Evolutionary conservation across 805 yeast species (phyloP).

Genomic region (Cyberlindnera euphorbiae): DNA sequence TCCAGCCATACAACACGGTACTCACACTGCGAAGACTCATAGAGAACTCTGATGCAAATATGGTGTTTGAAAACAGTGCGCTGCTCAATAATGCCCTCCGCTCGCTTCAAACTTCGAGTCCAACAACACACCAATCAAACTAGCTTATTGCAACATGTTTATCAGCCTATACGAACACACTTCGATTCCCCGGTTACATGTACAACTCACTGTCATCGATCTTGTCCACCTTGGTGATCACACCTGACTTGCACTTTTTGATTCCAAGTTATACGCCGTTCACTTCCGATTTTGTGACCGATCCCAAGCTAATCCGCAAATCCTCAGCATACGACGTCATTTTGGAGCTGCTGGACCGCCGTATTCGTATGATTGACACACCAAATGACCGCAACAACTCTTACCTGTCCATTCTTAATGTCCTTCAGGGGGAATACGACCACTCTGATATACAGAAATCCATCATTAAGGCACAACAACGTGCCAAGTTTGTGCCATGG

Average conservation of each 20-base stretch:
- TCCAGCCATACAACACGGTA: slow-evolving; percentile 91
- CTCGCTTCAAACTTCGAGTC: slow-evolving; percentile 49
- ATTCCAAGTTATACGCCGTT: slow-evolving; percentile 76
- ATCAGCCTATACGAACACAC: slow-evolving; percentile 79
- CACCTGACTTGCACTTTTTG: slow-evolving; percentile 76
- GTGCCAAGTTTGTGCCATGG: slow-evolving; percentile 82
- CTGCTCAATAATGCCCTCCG: slow-evolving; percentile 65
- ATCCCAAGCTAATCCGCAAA: slow-evolving; percentile 56
- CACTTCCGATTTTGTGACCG: slow-evolving; percentile 59
- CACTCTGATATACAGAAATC: slow-evolving; percentile 72
- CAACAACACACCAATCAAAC: slow-evolving; percentile 76
- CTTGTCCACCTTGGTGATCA: slow-evolving; percentile 76
- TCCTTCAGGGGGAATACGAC: slow-evolving; percentile 57
- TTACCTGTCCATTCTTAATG: slow-evolving; percentile 68
- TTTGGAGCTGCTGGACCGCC: slow-evolving; percentile 74
- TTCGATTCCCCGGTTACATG: slow-evolving; percentile 89
- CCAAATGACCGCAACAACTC: slow-evolving; percentile 36
- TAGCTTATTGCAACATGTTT: slow-evolving; percentile 80
- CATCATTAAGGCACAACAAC: slow-evolving; percentile 52
- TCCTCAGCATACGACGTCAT: slow-evolving; percentile 82
- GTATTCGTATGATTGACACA: slow-evolving; percentile 63
- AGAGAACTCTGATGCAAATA: slow-evolving; percentile 78
- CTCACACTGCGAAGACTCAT: slow-evolving; percentile 77
- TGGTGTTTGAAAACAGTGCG: slow-evolving; percentile 91
- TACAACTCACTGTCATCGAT: slow-evolving; percentile 82